Percentiles rank a stretch among this genome's conserved stretches.
Conservation (phyloP, 257 asterid species). For the Nicotiana noctiflora region DNA sequence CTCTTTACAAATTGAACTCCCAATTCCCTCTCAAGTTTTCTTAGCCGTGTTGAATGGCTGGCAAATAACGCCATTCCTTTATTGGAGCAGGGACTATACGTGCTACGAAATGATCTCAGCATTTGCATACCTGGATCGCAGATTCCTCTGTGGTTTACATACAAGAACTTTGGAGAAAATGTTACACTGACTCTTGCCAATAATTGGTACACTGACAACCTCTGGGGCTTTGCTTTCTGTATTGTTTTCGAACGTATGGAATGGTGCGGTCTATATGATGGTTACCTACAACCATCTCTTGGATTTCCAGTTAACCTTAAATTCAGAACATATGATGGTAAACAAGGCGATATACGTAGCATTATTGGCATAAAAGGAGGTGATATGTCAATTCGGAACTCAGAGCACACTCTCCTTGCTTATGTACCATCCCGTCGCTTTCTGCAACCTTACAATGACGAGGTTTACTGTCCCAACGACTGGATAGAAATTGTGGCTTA, state of each 20-base stretch:
- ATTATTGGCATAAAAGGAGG: not conserved
- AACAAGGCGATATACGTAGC: not conserved
- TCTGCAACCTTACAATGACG: not conserved
- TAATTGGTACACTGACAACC: conserved; percentile 2
- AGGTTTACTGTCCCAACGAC: not conserved
- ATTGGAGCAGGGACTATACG: conserved; percentile 3
- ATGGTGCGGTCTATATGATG: not conserved
- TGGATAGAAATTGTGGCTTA: not conserved
- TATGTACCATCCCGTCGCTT: not conserved
- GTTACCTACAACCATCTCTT: not conserved
- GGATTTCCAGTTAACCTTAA: not conserved
- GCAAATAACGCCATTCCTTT: not conserved
- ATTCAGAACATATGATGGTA: not conserved
- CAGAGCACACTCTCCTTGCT: not conserved
- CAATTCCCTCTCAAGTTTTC: no score
- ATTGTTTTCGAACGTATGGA: not conserved
- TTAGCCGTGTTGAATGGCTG: not conserved
- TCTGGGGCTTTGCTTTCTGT: conserved; percentile 1
- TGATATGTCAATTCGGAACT: not conserved
- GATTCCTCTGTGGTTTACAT: conserved; percentile 13
- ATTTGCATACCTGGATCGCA: conserved; percentile 1
- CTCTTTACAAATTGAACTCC: not conserved
- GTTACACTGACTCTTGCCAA: not conserved
- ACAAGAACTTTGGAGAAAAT: not conserved
- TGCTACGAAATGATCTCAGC: not conserved